A percentile compares a stretch with the other conserved stretches of the same genome.
Conservation (phyloP, 192 early-diverging fungal species). For the Rhizophlyctis rosea region DNA sequence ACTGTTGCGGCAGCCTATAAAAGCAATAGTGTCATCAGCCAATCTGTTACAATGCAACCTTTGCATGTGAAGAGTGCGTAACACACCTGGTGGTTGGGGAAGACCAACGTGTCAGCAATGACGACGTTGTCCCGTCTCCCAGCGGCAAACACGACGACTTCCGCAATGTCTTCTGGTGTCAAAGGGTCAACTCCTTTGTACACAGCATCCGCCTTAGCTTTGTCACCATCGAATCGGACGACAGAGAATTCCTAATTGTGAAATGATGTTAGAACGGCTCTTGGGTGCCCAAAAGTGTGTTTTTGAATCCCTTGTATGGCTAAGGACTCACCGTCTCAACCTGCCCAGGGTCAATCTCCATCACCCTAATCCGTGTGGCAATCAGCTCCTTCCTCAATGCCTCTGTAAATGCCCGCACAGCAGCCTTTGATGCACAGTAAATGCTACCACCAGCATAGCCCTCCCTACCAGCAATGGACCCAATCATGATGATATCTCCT, state of each 20-base stretch:
- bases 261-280: not conserved
- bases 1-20: no score
- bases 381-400: constrained; percentile 74
- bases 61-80: constrained; percentile 23
- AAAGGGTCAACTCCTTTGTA: constrained; percentile 76
- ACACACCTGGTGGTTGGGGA: constrained; percentile 55
- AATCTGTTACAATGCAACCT: no score
- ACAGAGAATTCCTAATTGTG: constrained; percentile 68
- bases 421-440: constrained; percentile 83
- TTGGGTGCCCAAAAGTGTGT: not conserved
- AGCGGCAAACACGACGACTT: constrained; percentile 73
- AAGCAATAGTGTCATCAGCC: no score
- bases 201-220: constrained; percentile 46
- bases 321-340: no score
- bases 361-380: constrained; percentile 64
- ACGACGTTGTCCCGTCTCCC: constrained; percentile 70
- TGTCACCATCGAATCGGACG: constrained; percentile 73
- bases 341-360: constrained; percentile 69
- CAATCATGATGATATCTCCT: constrained; percentile 86
- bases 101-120: constrained; percentile 62
- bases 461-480: constrained; percentile 70
- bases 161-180: constrained; percentile 67
- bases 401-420: constrained; percentile 76
- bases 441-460: constrained; percentile 71
- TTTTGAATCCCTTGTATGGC: no score